Evolutionary conservation across 1,284 basidiomycete species (phyloP), one percentile per base, ranked within the genome.

Genomic region (Salmacisia buchloeana): DNA sequence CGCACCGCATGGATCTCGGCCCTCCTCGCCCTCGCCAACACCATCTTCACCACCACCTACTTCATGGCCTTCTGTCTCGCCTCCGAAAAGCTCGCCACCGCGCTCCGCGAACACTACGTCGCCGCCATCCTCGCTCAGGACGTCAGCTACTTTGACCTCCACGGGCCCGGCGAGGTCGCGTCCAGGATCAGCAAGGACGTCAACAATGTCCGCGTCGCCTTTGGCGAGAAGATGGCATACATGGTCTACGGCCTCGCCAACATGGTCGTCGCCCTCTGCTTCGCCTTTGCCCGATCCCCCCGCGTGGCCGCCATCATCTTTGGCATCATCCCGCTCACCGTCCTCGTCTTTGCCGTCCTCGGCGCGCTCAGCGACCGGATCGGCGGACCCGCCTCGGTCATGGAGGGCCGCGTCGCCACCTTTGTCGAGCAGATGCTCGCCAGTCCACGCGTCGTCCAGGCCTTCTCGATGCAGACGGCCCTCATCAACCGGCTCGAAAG

Each of bases 111-210:
- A 27, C 68, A 77, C 15, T 83, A 83, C 66, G 72, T 83, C 52
- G 71, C 80, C 15, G 76, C 82, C 2, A 70, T 81, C 21, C 66
- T 83, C 36, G 72, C 77, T 2, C 82, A 83, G 62, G 82, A 82
- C 62, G 79, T 80, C 15, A 75, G 77, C 4, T 82, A 80, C 67
- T 82, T 82, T 62, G 81, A 82, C 61, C 65, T 72, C 3, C 77
- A 81, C 46, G 82, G 82, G 27, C 75, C 82, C 4, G 82, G 82
- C 59, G 82, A 82, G 65, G 76, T 82, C 36, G 78, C 80, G 9
- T 78, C 80, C 12, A 67, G 78, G 29, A 72, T 80, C 31, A 76
- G 77, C 65, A 81, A 80, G 58, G 82, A 83, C 60, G 76, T 83
- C 59, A 73, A 75, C 5, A 67, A 73, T 7, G 74, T 83, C 41